These are phyloP conservation scores for Phaeosphaeriaceae sp. DNA, from an alignment of 2,329 filamentous ascomycete species.

Conservation along the genomic window DNA sequence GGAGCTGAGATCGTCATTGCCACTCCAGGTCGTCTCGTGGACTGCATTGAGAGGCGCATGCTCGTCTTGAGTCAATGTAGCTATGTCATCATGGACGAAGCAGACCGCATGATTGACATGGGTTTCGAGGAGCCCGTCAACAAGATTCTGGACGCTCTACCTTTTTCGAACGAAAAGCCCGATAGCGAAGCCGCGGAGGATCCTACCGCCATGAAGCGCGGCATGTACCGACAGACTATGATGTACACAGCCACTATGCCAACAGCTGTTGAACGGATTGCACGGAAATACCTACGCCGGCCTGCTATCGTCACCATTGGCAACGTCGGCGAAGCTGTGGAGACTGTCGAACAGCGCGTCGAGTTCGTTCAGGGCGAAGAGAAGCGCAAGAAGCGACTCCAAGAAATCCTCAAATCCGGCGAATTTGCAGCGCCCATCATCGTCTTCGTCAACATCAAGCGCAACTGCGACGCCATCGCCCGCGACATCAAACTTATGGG, in stretches of 20 bases:
- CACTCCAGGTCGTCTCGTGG: constrained; percentile 95
- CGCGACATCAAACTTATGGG: constrained; percentile 95
- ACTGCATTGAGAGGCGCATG: constrained; percentile 93
- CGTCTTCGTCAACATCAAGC: constrained; percentile 99
- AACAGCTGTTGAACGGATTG: constrained; percentile 87
- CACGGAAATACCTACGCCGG: constrained; percentile 92
- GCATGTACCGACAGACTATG: constrained; percentile 96
- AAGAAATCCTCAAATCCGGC: constrained; percentile 82
- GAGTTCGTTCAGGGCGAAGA: constrained; percentile 92
- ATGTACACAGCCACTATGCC: constrained; percentile 99
- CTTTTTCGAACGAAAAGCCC: constrained; percentile 92
- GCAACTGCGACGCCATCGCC: constrained; percentile 95
- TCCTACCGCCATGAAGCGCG: constrained; percentile 80
- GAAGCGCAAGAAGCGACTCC: constrained; percentile 94
- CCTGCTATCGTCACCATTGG: constrained; percentile 95
- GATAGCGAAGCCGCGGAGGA: constrained; percentile 93
- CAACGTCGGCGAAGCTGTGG: constrained; percentile 92
- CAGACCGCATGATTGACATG: constrained; percentile 98
- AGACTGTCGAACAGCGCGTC: constrained; percentile 96
- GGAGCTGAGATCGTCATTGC: constrained; percentile 98
- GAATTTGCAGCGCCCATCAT: constrained; percentile 92
- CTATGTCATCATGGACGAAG: constrained; percentile 99
- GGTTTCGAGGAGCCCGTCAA: constrained; percentile 98
- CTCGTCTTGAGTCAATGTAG: constrained; percentile 95
- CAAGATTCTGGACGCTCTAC: constrained; percentile 93